Conservation (phyloP, 345 rosid species). For the Pistacia vera region DNA sequence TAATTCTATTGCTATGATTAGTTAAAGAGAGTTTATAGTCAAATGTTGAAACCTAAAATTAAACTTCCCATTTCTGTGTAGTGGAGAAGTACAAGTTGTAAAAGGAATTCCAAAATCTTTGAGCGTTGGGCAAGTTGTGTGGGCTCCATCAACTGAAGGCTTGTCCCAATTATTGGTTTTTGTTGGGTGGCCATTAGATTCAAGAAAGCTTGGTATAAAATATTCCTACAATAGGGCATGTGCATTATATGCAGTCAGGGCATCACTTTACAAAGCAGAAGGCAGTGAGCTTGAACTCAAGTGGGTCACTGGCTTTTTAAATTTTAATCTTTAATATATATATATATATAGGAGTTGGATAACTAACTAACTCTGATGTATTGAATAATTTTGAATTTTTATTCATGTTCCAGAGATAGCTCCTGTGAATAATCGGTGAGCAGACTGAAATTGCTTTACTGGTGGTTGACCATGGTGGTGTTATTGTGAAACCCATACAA, state of each 20-base stretch:
- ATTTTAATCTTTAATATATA: not conserved
- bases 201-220: slow-evolving; percentile 88
- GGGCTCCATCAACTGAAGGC: slow-evolving; percentile 67
- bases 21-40: slow-evolving; percentile 7
- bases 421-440: slow-evolving; percentile 28
- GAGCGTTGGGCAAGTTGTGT: slow-evolving; percentile 91
- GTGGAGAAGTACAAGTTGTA: slow-evolving; percentile 71
- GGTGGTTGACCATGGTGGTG: slow-evolving; percentile 1
- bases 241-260: slow-evolving; percentile 63
- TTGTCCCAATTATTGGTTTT: slow-evolving; percentile 64
- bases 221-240: slow-evolving; percentile 85
- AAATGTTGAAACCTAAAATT: slow-evolving; percentile 11
- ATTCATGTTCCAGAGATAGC: slow-evolving; percentile 44
- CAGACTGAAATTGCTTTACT: too few species aligned
- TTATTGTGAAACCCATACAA: too few species aligned
- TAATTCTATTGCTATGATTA: not conserved
- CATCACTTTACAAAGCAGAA: slow-evolving; percentile 37
- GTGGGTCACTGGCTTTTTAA: slow-evolving; percentile 44
- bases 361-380: not conserved
- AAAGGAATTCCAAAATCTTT: slow-evolving; percentile 71
- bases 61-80: slow-evolving; percentile 26
- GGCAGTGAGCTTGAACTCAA: slow-evolving; percentile 39
- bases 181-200: slow-evolving; percentile 80
- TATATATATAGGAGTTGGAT: not conserved
- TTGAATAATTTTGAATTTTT: slow-evolving; percentile 9